Evolutionary conservation across 2,329 filamentous ascomycete species (phyloP), one percentile per base, ranked within the genome.

Genomic region (Scytalidium lignicola): DNA sequence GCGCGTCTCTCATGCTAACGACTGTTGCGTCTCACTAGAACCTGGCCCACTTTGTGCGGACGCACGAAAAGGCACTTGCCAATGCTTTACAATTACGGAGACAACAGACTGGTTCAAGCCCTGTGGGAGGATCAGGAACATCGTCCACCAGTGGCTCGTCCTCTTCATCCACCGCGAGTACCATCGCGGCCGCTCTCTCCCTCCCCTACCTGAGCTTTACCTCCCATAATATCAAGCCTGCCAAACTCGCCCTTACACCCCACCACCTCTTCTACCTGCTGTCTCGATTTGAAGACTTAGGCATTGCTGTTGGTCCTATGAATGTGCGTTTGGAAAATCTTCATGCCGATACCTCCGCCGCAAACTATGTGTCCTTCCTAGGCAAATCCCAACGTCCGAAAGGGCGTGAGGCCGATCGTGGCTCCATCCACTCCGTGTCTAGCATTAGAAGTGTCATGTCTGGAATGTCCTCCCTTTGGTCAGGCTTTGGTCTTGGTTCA

Each of bases 381-480:
- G 86, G 87, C 64, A 87, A 90, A 61, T 84, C 87, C 20, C 88
- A 92, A 61, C 83, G 88, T 51, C 85, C 88, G 53, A 88, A 88
- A 66, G 86, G 87, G 55, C 83, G 84, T 54, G 79, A 83, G 56
- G 88, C 88, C 43, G 92, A 97, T 69, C 84, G 86, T 48, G 89
- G 90, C 60, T 97, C 93, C 1, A 89, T 97, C 57, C 90, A 91
- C 62, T 97, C 93, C 6, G 90, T 96, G 40, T 96, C 92, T 20
- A 97, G 93, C 71, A 89, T 99, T 58, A 85, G 92, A 65, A 97
- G 92, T 67, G 91, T 96, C 62, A 92, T 97, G 88, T 95, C 93
- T 22, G 89, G 88, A 67, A 95, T 99, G 87, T 93, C 90, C 50
- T 85, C 88, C 13, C 73, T 97, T 42, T 97, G 91, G 92, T 86